Base-by-base conservation (phyloP, 139 green algal genomes). In the Chlamydomonas schloesseri region DNA sequence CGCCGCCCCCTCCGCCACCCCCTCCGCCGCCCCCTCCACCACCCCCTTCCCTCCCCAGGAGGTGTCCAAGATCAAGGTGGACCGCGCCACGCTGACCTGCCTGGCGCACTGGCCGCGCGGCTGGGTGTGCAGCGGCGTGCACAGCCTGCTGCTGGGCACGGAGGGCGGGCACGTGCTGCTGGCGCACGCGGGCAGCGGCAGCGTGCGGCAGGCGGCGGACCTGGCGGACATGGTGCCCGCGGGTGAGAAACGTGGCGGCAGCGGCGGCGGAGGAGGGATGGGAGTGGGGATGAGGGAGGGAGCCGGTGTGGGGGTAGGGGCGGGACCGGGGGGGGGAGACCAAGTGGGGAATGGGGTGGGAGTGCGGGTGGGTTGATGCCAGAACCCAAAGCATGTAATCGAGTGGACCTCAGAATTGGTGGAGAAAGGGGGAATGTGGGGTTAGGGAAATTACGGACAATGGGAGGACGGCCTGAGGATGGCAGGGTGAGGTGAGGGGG, bases 91-190 rank as follows among this genome's bases (percentile, higher is more conserved):
- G 31, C 47, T 84, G 13, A 89, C 83, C 14, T 91, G 86, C 71
- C 70, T 93, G 42, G 83, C 88, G 21, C 72, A 80, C 79, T 73
- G 67, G 62, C 70, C 82, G 13, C 58, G 88, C 29, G 88, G 88
- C 71, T 87, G 69, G 29, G 79, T 75, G 50, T 31, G 65, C 17
- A 68, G 26, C 37, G 82, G 76, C 37, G 57, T 80, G 18, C 73
- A 88, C 84, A 71, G 34, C 20, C 72, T 92, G 72, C 73, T 89
- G 47, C 36, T 92, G 73, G 86, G 89, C 62, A 89, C 74, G 18
- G 87, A 91, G 55, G 31, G 36, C 57, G 89, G 86, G 13, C 18
- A 87, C 53, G 18, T 91, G 77, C 65, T 91, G 73, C 65, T 73
- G 53, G 42, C 90, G 68, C 77, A 89, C 55, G 78, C 89, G 9